Percentiles rank a stretch among this genome's conserved stretches.
Conservation (phyloP, 164 flowering plant genomes). For the Platanus orientalis region DNA sequence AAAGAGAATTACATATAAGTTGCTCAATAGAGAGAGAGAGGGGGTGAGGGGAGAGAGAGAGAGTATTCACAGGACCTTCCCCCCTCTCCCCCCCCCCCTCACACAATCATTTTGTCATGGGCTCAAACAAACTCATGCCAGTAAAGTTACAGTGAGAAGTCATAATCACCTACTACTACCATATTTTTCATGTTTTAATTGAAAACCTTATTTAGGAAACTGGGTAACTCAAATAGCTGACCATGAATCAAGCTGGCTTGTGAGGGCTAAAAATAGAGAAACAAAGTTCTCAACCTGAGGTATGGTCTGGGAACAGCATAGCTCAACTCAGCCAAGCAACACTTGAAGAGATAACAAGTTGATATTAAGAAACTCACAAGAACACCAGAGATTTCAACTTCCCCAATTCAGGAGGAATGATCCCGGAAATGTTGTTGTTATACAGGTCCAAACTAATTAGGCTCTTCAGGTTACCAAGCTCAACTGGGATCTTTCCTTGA, state of each 20-base stretch:
- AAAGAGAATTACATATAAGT: not conserved
- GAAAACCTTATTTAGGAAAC: too few species aligned
- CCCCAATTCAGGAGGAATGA: slow-evolving; percentile 68
- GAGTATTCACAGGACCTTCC: too few species aligned
- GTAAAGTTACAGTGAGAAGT: not conserved
- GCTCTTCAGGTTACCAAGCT: slow-evolving; percentile 84
- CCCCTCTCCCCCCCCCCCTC: too few species aligned
- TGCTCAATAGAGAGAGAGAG: too few species aligned
- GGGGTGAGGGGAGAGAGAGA: too few species aligned
- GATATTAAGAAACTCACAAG: slow-evolving; percentile 48
- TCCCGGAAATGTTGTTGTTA: slow-evolving; percentile 78
- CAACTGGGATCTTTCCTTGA: slow-evolving; percentile 80
- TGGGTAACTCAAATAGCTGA: not conserved
- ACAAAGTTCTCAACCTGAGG: not conserved
- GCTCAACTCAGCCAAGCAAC: not conserved
- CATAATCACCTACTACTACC: not conserved
- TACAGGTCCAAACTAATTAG: slow-evolving; percentile 88
- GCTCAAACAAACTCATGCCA: not conserved
- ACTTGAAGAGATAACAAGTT: not conserved
- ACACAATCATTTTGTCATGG: not conserved
- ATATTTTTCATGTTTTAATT: not conserved
- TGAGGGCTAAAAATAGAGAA: not conserved
- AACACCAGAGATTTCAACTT: slow-evolving; percentile 82
- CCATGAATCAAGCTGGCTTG: not conserved
- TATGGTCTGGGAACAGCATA: not conserved